Percentiles rank a stretch among this genome's conserved stretches.
These are phyloP conservation scores for Cucurbita maxima DNA, from an alignment of 306 rosid species.

Conservation along the genomic window DNA sequence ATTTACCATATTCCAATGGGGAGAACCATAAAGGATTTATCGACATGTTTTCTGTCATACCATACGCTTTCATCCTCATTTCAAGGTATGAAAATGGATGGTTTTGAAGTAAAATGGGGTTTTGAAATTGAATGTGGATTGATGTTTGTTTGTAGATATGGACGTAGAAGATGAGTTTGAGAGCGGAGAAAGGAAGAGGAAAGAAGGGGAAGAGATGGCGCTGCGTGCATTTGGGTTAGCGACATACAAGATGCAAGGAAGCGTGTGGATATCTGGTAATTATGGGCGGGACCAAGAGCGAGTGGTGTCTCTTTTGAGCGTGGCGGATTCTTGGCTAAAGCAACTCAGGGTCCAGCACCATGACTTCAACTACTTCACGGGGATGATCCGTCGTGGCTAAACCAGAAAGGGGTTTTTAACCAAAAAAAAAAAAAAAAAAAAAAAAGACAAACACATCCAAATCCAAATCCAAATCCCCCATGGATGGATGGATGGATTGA, in stretches of 20 bases:
- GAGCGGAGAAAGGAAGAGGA: conserved; percentile 27
- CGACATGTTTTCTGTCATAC: conserved; percentile 83
- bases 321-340: conserved; percentile 94
- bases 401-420: background rate
- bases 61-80: conserved; percentile 96
- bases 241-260: conserved; percentile 90
- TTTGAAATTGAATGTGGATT: background rate
- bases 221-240: conserved; percentile 84
- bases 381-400: conserved; percentile 24
- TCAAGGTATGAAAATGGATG: conserved; percentile 37
- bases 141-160: conserved; percentile 32
- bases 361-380: conserved; percentile 73
- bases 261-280: conserved; percentile 66
- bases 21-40: conserved; percentile 75
- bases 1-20: conserved; percentile 98
- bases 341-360: conserved; percentile 88
- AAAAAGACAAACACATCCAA: background rate
- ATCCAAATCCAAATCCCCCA: background rate
- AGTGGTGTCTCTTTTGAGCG: conserved; percentile 54
- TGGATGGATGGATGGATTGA: too few species aligned
- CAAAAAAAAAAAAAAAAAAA: background rate
- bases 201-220: conserved; percentile 48
- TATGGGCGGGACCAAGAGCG: conserved; percentile 74
- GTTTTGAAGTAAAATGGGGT: background rate
- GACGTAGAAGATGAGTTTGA: conserved; percentile 25